phyloP scores from a whole-genome alignment of 352 stramenopile genomes.

The Phytopythium ostracodes region DNA sequence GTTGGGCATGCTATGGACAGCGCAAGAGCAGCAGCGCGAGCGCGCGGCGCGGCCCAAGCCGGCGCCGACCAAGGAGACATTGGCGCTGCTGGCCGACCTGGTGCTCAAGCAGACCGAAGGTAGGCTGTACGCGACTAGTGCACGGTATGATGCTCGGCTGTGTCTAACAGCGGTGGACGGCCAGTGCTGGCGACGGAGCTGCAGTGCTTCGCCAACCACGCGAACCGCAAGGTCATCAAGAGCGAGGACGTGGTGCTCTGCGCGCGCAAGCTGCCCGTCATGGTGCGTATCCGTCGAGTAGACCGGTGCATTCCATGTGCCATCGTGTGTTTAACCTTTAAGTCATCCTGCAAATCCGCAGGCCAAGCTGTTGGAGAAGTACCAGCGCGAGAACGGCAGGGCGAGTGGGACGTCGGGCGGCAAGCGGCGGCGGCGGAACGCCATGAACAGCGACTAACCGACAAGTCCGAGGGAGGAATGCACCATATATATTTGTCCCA shows the following conservation, averaged over 20 bases:
- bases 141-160: neutral
- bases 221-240: constrained; percentile 72
- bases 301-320: too few relatives aligned
- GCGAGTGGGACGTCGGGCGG: constrained; percentile 8
- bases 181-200: constrained; percentile 70
- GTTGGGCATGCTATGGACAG: constrained; percentile 11
- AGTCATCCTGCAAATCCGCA: constrained; percentile 4
- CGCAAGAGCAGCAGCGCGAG: constrained; percentile 49
- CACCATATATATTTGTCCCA: neutral
- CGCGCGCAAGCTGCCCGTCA: constrained; percentile 49
- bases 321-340: too few relatives aligned
- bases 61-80: constrained; percentile 54
- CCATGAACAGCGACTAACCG: constrained; percentile 21
- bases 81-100: constrained; percentile 61
- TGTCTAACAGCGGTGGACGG: neutral
- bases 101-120: constrained; percentile 62
- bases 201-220: constrained; percentile 71
- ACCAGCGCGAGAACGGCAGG: constrained; percentile 42
- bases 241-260: constrained; percentile 63
- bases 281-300: constrained; percentile 23
- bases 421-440: constrained; percentile 29
- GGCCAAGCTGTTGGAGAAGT: constrained; percentile 53
- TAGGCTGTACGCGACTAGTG: constrained; percentile 10
- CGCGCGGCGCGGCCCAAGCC: constrained; percentile 32
- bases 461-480: too few relatives aligned